Evolutionary conservation across 2,329 filamentous ascomycete genomes (phyloP), one percentile per base, ranked within the genome.

Genomic region (Penicillium aurantiogriseum): DNA sequence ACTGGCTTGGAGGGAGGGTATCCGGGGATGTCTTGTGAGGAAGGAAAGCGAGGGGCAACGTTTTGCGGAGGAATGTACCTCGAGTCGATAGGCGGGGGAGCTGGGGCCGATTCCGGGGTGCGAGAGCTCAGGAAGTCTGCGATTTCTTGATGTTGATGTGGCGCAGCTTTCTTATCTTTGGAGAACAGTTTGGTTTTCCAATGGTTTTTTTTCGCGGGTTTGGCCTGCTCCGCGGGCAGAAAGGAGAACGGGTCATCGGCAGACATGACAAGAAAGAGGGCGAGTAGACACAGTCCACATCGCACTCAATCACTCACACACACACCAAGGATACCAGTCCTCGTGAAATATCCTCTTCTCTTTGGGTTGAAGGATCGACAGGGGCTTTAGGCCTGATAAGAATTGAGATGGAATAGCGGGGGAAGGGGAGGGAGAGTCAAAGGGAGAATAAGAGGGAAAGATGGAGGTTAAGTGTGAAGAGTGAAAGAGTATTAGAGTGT

Each of bases 121-220:
- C 57, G 63, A 56, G 56, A 80, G 62, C 80, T 81, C 56, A 87
- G 77, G 70, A 87, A 87, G 68, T 83, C 83, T 71, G 80, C 78
- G 55, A 87, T 79, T 62, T 77, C 76, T 53, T 75, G 42, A 36
- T 53, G 15, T 71, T 58, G 80, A 73, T 42, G 79, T 71, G 54
- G 74, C 73, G 49, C 63, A 67, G 51, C 67, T 66, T 63, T 68
- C 63, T 75, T 76, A 43, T 78, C 76, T 51, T 75, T 75, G 39
- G 71, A 72, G 63, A 81, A 80, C 51, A 82, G 70, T 68, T 83
- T 83, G 56, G 76, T 77, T 61, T 76, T 76, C 81, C 81, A 83
- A 67, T 71, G 67, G 5, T 65, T 57, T 53, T 70, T 74, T 56
- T 72, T 72, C 29, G 66, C 51, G 8, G 71, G 67, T 61, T 74